These are phyloP conservation scores for Aspergillus panamensis DNA, from an alignment of 495 filamentous ascomycete genomes.

Conservation along the genomic window DNA sequence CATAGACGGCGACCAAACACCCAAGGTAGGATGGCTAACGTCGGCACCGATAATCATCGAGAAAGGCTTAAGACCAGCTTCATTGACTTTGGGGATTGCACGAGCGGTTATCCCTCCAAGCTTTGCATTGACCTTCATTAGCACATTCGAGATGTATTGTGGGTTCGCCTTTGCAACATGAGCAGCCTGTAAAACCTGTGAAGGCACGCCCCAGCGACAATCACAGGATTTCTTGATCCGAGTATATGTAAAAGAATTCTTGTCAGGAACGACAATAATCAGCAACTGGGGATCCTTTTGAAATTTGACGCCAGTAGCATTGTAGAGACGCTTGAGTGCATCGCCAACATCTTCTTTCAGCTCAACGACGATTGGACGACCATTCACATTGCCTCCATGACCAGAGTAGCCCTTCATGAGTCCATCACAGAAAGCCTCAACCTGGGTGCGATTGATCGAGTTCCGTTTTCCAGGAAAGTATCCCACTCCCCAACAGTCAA, in stretches of 20 bases:
- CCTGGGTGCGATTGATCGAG: constrained; percentile 35
- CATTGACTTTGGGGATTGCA: constrained; percentile 33
- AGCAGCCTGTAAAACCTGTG: constrained; percentile 63
- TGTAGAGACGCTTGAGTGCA: constrained; percentile 52
- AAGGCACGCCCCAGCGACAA: constrained; percentile 70
- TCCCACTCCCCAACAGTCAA: constrained; percentile 71
- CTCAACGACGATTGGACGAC: constrained; percentile 27
- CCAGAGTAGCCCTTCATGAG: constrained; percentile 60
- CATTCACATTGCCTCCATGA: constrained; percentile 67
- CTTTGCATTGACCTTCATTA: constrained; percentile 94
- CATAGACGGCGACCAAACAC: constrained; percentile 63
- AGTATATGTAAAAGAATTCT: constrained; percentile 63
- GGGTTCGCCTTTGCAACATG: constrained; percentile 59
- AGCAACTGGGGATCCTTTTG: constrained; percentile 57
- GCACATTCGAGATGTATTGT: constrained; percentile 85
- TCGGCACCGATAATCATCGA: constrained; percentile 85
- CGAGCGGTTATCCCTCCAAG: constrained; percentile 73
- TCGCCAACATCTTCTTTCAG: constrained; percentile 46
- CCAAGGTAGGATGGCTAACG: constrained; percentile 78
- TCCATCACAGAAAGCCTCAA: constrained; percentile 53
- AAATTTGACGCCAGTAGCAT: constrained; percentile 43
- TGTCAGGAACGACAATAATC: constrained; percentile 66
- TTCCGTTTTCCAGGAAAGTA: constrained; percentile 45
- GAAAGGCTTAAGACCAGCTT: constrained; percentile 39
- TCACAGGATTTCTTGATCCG: constrained; percentile 81